Percentiles rank a stretch among this genome's conserved stretches.
Conservation (phyloP, 1,284 basidiomycete species). For the Marasmius tenuissimus region DNA sequence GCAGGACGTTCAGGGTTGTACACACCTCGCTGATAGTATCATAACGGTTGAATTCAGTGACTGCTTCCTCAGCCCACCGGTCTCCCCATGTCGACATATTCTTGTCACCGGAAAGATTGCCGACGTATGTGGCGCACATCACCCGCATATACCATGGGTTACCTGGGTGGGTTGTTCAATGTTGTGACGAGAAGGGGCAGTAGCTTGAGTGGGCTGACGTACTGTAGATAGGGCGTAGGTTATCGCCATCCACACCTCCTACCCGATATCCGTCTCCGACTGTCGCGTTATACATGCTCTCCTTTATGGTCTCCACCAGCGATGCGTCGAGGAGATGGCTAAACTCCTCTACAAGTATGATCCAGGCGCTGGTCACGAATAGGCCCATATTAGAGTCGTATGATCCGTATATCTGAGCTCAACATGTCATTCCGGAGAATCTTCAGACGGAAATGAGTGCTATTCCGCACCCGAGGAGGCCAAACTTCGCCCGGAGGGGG, state of each 20-base stretch:
- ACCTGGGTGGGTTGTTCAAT: no score
- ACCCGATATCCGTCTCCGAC: slow-evolving; percentile 31
- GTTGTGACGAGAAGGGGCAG: slow-evolving; percentile 27
- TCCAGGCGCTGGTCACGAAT: slow-evolving; percentile 29
- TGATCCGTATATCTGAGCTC: slow-evolving; percentile 23
- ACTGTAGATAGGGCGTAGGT: slow-evolving; percentile 19
- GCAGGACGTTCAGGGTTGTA: neutral
- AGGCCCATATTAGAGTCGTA: slow-evolving; percentile 28
- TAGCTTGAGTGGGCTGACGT: slow-evolving; percentile 27
- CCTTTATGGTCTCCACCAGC: slow-evolving; percentile 22
- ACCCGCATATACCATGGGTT: slow-evolving; percentile 26
- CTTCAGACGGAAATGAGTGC: neutral
- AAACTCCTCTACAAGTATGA: slow-evolving; percentile 31
- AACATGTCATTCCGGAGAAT: neutral
- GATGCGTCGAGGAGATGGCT: slow-evolving; percentile 23
- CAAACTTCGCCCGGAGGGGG: slow-evolving; percentile 25
- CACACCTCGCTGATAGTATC: slow-evolving; percentile 26
- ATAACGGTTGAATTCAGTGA: slow-evolving; percentile 25
- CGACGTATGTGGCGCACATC: slow-evolving; percentile 30
- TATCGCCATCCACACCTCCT: slow-evolving; percentile 30
- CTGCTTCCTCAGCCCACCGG: slow-evolving; percentile 26
- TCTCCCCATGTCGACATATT: slow-evolving; percentile 32
- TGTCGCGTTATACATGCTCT: slow-evolving; percentile 31
- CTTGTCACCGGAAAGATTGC: slow-evolving; percentile 25
- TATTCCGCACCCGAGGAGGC: slow-evolving; percentile 22